These are phyloP conservation scores for Hypericum androsaemum DNA, from an alignment of 345 rosid genomes.

Conservation along the genomic window DNA sequence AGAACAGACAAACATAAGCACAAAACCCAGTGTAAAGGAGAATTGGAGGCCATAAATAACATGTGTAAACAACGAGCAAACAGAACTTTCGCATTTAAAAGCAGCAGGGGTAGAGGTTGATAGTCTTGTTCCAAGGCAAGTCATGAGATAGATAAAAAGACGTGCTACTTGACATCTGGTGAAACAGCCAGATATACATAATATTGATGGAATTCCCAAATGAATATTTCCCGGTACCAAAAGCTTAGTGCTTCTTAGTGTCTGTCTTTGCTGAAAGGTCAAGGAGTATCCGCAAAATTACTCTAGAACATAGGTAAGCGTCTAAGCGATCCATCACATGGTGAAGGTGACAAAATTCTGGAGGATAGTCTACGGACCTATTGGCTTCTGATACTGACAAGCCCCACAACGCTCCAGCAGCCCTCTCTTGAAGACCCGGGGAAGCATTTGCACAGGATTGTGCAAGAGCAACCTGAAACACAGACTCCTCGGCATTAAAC, in stretches of 20 bases:
- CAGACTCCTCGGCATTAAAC: constrained; percentile 14
- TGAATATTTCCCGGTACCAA: no score
- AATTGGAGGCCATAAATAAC: not conserved
- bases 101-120: no score
- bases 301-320: not conserved
- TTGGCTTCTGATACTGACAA: constrained; percentile 88
- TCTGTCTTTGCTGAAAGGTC: no score
- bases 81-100: not conserved
- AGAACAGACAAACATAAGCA: constrained; percentile 8
- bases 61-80: not conserved
- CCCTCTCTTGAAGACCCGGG: constrained; percentile 94
- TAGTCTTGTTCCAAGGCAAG: no score
- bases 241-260: no score
- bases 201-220: no score
- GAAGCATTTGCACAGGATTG: constrained; percentile 78
- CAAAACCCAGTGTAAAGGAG: not conserved
- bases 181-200: no score
- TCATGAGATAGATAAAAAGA: no score
- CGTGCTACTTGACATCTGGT: no score
- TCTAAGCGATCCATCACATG: not conserved
- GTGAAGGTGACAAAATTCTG: not conserved
- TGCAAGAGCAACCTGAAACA: constrained; percentile 66
- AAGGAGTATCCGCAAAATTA: no score
- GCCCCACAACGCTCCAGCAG: constrained; percentile 99
- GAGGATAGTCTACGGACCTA: constrained; percentile 32